phyloP scores from a whole-genome alignment of 1,284 basidiomycete genomes.

The Ganoderma meredithae region DNA sequence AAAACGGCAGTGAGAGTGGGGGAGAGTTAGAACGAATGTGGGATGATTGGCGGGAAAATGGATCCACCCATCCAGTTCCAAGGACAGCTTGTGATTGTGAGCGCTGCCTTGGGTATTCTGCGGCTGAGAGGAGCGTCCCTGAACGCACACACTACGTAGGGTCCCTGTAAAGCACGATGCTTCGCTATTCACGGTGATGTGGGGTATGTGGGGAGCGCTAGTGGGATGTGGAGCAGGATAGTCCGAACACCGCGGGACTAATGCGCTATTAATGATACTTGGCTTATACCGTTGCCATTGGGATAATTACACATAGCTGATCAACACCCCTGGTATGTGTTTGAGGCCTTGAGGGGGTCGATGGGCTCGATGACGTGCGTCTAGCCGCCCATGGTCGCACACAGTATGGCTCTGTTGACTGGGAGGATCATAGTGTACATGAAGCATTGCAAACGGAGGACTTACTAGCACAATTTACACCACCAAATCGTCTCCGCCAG shows the following conservation, averaged over 20 bases:
- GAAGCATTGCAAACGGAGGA: neutral
- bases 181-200: constrained; percentile 3
- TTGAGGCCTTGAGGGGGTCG: neutral
- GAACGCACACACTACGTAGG: neutral
- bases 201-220: constrained; percentile 13
- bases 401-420: neutral
- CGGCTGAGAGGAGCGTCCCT: neutral
- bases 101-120: neutral
- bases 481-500: neutral
- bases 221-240: constrained; percentile 4
- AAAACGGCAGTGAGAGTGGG: neutral
- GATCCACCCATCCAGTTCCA: constrained; percentile 1
- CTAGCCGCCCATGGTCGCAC: neutral
- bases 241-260: neutral
- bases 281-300: neutral
- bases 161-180: neutral
- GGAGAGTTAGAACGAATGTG: constrained; percentile 12
- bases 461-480: neutral
- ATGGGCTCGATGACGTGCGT: neutral
- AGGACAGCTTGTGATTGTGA: neutral
- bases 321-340: neutral
- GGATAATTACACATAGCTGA: neutral
- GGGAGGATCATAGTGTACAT: neutral
- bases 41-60: constrained; percentile 9
- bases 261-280: neutral